A percentile compares a stretch with the other conserved stretches of the same genome.
phyloP scores from a whole-genome alignment of 2,329 filamentous ascomycete genomes.

The Westerdykella aurantiaca region DNA sequence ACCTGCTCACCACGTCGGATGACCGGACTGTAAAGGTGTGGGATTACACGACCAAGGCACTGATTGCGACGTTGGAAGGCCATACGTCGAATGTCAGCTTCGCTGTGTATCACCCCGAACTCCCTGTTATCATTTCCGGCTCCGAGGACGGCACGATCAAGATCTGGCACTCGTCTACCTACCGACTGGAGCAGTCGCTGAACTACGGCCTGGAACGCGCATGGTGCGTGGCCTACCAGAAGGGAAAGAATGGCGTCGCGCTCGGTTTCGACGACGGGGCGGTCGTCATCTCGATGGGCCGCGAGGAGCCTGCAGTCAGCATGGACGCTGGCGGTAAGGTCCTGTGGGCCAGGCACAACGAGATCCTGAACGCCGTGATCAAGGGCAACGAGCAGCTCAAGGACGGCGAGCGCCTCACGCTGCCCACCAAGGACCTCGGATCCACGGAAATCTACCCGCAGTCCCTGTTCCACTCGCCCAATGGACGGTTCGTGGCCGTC shows the following conservation, averaged over 20 bases:
- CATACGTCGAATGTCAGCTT: conserved; percentile 98
- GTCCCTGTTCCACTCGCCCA: conserved; percentile 90
- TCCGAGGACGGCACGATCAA: conserved; percentile 97
- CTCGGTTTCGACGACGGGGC: conserved; percentile 97
- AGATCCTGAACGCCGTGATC: conserved; percentile 91
- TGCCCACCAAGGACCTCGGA: conserved; percentile 90
- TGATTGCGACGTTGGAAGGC: conserved; percentile 93
- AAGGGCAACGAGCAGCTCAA: conserved; percentile 86
- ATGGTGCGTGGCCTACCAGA: conserved; percentile 96
- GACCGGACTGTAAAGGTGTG: conserved; percentile 96
- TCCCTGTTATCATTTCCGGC: conserved; percentile 94
- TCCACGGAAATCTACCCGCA: conserved; percentile 96
- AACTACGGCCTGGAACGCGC: conserved; percentile 94
- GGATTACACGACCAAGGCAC: conserved; percentile 97
- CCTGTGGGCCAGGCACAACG: conserved; percentile 92
- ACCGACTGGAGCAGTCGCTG: conserved; percentile 88
- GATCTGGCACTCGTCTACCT: conserved; percentile 98
- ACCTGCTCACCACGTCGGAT: conserved; percentile 93
- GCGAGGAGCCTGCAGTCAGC: conserved; percentile 93
- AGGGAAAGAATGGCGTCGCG: conserved; percentile 87
- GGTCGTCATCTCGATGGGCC: conserved; percentile 94
- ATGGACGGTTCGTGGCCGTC: conserved; percentile 80
- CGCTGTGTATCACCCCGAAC: conserved; percentile 93
- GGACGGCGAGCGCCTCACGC: conserved; percentile 77
- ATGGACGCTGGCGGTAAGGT: conserved; percentile 97